Conservation (phyloP, 768 basidiomycete genomes). For the Trametes maxima region DNA sequence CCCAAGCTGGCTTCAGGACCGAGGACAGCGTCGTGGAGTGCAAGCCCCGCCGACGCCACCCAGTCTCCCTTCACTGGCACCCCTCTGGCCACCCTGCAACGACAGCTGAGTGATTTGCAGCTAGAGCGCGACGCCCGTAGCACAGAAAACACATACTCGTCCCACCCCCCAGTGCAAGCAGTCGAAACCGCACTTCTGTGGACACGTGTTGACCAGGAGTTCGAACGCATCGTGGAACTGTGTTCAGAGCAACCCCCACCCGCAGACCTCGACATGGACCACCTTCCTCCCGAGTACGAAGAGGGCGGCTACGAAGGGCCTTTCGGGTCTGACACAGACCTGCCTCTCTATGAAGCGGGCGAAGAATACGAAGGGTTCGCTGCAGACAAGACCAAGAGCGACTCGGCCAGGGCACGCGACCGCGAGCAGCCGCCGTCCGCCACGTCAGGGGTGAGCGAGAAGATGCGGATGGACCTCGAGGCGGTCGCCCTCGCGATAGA, state of each 20-base stretch:
- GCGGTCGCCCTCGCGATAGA: constrained; percentile 87
- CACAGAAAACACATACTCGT: constrained; percentile 28
- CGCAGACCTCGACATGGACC: constrained; percentile 10
- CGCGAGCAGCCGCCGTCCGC: background rate
- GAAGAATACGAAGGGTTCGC: constrained; percentile 9
- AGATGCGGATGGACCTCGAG: constrained; percentile 86
- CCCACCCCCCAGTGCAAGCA: constrained; percentile 45
- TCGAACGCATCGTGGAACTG: constrained; percentile 67
- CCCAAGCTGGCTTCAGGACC: constrained; percentile 8
- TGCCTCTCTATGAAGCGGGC: constrained; percentile 35
- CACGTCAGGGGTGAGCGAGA: constrained; percentile 52
- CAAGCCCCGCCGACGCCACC: constrained; percentile 13
- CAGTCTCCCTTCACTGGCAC: constrained; percentile 32
- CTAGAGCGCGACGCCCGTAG: constrained; percentile 51
- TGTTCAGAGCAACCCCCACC: constrained; percentile 53
- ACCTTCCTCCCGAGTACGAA: constrained; percentile 36
- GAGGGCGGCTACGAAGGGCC: constrained; percentile 25
- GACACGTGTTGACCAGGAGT: constrained; percentile 71
- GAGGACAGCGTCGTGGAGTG: constrained; percentile 33
- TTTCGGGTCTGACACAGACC: constrained; percentile 16
- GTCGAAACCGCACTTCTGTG: constrained; percentile 72
- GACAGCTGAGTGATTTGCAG: constrained; percentile 70
- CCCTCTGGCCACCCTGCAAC: constrained; percentile 62
- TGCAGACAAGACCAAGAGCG: constrained; percentile 19
- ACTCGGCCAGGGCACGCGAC: background rate